Evolutionary conservation across 176 grass and related monocot species (phyloP), one percentile per base, ranked within the genome.

Genomic region (Zea luxurians): DNA sequence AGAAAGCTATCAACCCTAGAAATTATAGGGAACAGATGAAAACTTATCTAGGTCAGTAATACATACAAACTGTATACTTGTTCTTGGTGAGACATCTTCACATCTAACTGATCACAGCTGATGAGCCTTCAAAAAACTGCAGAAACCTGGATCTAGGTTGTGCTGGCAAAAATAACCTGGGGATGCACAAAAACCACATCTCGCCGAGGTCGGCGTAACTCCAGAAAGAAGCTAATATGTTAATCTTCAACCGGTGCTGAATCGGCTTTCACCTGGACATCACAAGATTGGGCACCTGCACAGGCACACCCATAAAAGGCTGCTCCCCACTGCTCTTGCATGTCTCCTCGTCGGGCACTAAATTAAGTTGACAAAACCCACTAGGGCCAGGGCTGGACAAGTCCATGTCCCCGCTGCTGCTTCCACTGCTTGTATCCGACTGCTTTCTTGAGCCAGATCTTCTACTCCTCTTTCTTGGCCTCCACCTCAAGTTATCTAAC

Each of bases 111-210:
- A 50, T 63, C 8, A 48, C 37, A 37, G 12, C 43, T 11, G n/a
- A 17, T 2, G 21, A 71, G 44, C 68, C 60, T 74, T 68, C 76
- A 62, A 62, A 76, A 68, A 80, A 63, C 43, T 77, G 65, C 52
- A 13, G 36, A 58, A 43, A 41, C 58, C 61, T 52, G 75, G 67
- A 74, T 61, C 60, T 62, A 35, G 70, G 60, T 17, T 18, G 52
- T 45, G 16, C 40, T 15, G 60, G 69, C 37, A 49, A 40, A 64
- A 83, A 78, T 70, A 69, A 83, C 82, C 74, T 73, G 83, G 88
- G 86, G 84, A 97, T 87, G 93, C 84, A 87, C 40, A 90, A 97
- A 90, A 83, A 64, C 54, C 70, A 68, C 88, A 90, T 86, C 84
- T 86, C 83, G 13, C 91, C 86, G 36, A 73, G 82, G 78, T 68